Conservation (phyloP, 176 grass and related monocot species). For the Olyra latifolia region DNA sequence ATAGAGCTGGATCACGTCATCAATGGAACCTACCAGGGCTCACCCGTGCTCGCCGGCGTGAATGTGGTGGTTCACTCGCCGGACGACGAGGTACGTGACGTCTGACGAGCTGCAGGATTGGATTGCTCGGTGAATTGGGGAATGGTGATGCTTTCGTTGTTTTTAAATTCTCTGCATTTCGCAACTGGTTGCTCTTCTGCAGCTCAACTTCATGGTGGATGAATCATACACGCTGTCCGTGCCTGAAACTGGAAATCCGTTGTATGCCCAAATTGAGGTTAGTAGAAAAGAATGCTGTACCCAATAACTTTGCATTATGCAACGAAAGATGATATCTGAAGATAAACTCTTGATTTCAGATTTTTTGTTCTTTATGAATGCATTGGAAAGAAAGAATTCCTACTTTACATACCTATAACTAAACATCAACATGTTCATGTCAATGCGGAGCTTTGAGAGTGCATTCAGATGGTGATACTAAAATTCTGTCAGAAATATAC, state of each 20-base stretch:
- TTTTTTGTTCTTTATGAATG: neutral
- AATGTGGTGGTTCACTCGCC: constrained; percentile 50
- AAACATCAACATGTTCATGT: neutral
- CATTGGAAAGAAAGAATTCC: neutral
- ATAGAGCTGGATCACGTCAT: constrained; percentile 56
- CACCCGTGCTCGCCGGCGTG: constrained; percentile 50
- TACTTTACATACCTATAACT: neutral
- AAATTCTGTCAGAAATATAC: neutral
- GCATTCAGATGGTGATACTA: neutral
- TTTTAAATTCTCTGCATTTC: constrained; percentile 13
- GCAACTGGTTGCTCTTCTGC: neutral
- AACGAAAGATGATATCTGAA: neutral
- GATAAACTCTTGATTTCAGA: neutral
- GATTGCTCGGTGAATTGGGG: neutral
- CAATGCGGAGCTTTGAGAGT: neutral
- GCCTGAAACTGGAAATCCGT: constrained; percentile 46
- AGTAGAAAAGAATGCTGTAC: neutral
- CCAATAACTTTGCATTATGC: neutral
- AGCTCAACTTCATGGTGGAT: constrained; percentile 80
- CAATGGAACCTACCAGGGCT: constrained; percentile 39
- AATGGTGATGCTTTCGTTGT: constrained; percentile 1
- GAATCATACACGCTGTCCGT: constrained; percentile 79
- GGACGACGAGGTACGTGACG: constrained; percentile 43
- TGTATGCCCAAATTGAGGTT: constrained; percentile 84
- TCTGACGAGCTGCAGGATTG: neutral